Percentiles rank a stretch among this genome's conserved stretches.
Evolutionary conservation across 768 basidiomycete species (phyloP).

Genomic region (Neoboletus subvelutipes): DNA sequence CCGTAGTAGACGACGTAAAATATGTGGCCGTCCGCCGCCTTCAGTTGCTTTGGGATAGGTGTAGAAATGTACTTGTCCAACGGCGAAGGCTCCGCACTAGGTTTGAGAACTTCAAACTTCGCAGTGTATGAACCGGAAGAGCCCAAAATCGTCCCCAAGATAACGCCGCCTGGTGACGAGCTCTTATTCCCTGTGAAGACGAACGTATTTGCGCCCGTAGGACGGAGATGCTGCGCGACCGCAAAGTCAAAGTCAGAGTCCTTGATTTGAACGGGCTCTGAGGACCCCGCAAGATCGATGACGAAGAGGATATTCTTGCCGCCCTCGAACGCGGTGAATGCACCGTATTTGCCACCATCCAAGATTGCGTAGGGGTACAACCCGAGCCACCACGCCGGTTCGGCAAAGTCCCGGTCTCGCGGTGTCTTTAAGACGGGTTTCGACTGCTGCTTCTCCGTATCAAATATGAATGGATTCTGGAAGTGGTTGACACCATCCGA

Average conservation of each 20-base stretch:
- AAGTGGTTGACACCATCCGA: slow-evolving; percentile 57
- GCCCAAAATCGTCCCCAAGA: slow-evolving; percentile 5
- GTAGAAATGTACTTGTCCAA: slow-evolving; percentile 10
- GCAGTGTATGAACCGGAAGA: slow-evolving; percentile 11
- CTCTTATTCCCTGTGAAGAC: slow-evolving; percentile 13
- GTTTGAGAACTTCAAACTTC: slow-evolving; percentile 3
- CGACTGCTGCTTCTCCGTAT: slow-evolving; percentile 32
- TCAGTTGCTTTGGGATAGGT: slow-evolving; percentile 5
- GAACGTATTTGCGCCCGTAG: background rate
- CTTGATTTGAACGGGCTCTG: background rate
- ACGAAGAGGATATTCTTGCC: slow-evolving; percentile 36
- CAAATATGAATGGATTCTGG: slow-evolving; percentile 44
- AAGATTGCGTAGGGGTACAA: slow-evolving; percentile 23
- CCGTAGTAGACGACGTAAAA: slow-evolving; percentile 59
- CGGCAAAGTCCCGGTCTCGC: slow-evolving; percentile 23
- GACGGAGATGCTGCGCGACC: slow-evolving; percentile 16
- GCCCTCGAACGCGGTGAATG: slow-evolving; percentile 32
- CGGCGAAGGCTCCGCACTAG: slow-evolving; percentile 11
- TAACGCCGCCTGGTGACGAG: slow-evolving; percentile 6
- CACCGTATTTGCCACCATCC: slow-evolving; percentile 19
- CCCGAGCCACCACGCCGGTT: slow-evolving; percentile 19
- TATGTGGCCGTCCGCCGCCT: slow-evolving; percentile 14
- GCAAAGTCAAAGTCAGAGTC: slow-evolving; percentile 5
- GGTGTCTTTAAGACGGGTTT: slow-evolving; percentile 16
- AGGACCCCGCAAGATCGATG: slow-evolving; percentile 19